Base-by-base conservation (phyloP, 306 rosid genomes). In the Leucaena leucocephala region DNA sequence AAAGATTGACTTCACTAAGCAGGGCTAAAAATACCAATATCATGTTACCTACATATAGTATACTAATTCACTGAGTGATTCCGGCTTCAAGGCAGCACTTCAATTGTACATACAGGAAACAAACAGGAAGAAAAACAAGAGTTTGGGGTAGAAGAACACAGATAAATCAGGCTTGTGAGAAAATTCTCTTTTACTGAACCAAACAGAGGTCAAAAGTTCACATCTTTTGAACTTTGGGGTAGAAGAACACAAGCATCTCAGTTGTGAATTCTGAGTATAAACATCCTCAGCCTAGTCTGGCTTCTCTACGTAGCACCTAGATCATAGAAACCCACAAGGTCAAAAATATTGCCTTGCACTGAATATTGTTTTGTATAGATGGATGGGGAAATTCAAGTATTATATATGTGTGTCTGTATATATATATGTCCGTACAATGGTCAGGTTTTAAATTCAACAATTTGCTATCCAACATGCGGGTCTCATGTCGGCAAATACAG, bases 281-380 rank as follows among this genome's bases (percentile, higher is more conserved):
- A 73, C 68, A 82, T 86, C 71, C 79, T 88, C 87, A 92, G 62
- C 94, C 97, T 82, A 94, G 84, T 87, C 97, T 91, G 64, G 98
- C 97, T 91, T 94, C 97, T 85, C 98, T 89, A 79, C 77, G 90
- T 75, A 94, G 86, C 81, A 94, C 98, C 97, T 94, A 88, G 40
- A 71, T 77, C 65, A 62, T 77, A 73, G 69, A 79, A 77, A 80
- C 27, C 38, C 79, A 75, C n/a, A 78, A 76, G n/a, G 21, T 39
- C 67, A 77, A n/a, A 45, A 43, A 44, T 40, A 8, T 54, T 58
- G 78, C 83, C 43, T 68, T 7, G 59, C 63, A 65, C 35, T 8
- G 35, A 46, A 58, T 45, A 48, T 10, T 13, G 46, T 54, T 54
- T 16, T 4, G 49, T 40, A 42, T 17, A 0, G 6, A 16, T 34